These are phyloP conservation scores for Ligustrum vulgare DNA, from an alignment of 257 asterid genomes.

Conservation along the genomic window DNA sequence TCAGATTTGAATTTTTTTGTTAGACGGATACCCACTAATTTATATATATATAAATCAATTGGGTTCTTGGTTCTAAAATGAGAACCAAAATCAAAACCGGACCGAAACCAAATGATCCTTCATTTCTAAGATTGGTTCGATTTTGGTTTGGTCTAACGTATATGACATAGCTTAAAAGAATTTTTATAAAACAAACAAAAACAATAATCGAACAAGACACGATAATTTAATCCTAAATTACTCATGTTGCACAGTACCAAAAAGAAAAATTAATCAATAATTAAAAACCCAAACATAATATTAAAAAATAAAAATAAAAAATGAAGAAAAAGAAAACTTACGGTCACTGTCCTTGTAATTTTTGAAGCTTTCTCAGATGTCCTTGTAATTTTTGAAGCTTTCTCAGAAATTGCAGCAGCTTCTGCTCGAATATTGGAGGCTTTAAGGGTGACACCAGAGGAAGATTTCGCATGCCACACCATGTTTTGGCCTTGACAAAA, in stretches of 20 bases:
- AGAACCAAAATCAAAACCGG: too few relatives aligned
- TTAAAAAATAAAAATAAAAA: not conserved
- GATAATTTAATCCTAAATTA: not conserved
- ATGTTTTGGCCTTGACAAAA: conserved; percentile 34
- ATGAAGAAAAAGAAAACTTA: conserved; percentile 22
- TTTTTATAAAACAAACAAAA: too few relatives aligned
- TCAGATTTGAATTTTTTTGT: too few relatives aligned
- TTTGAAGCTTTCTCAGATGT: conserved; percentile 37
- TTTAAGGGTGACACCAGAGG: conserved; percentile 33
- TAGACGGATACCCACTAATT: too few relatives aligned
- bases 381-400: conserved; percentile 29
- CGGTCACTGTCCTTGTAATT: conserved; percentile 32
- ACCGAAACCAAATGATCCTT: too few relatives aligned
- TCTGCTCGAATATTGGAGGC: conserved; percentile 47
- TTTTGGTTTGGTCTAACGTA: too few relatives aligned
- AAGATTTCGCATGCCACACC: conserved; percentile 44
- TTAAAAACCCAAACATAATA: not conserved
- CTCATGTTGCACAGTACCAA: not conserved
- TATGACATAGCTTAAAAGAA: too few relatives aligned
- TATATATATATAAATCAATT: too few relatives aligned
- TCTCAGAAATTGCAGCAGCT: conserved; percentile 35
- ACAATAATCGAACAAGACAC: not conserved
- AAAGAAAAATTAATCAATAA: not conserved
- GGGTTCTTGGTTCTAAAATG: too few relatives aligned
- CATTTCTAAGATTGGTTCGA: too few relatives aligned